Base-by-base conservation (phyloP, 306 rosid species). In the Lathyrus aphaca region DNA sequence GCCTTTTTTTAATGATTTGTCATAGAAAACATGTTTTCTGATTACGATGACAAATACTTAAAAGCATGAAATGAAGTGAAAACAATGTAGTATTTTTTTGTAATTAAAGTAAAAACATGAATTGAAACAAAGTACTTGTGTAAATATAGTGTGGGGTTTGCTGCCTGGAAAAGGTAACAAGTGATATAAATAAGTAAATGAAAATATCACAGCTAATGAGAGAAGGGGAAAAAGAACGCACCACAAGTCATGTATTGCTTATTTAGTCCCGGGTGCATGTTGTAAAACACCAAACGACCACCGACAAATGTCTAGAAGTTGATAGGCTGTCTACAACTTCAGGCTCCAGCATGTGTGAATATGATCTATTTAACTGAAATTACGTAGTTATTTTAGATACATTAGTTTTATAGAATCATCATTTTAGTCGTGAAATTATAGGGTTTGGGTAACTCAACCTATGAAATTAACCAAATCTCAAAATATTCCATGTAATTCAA, bases 51-150 rank as follows among this genome's bases (percentile, higher is more conserved):
- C 6, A 61, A 37, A 9, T 10, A 8, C 39, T 60, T 6, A 17
- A 16, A 15, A 59, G 8, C 16, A 32, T 21, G 65, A 59, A 32
- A 59, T 35, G 8, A 32, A 61, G 48, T 61, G 49, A 59, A 37
- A 59, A 27, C 62, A 56, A 7, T 10, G 19, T n/a, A 29, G 5
- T 58, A 7, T 25, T 25, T 58, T 30, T 58, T 13, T n/a, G 64
- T 30, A 13, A n/a, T 30, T 15, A 58, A n/a, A 58, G 64, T 58
- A 30, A 58, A 32, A 58, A 58, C 9, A 4, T 21, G 43, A 58
- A 58, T n/a, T 30, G 64, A 64, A 25, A 23, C 37, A 42, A 64
- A 64, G 55, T 64, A 45, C 23, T 14, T 11, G 4, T 43, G 39
- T 13, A 64, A 64, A 64, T 18, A 17, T 39, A 62, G 68, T 17